phyloP scores from a whole-genome alignment of 305 asterid genomes.

The Fraxinus baroniana region DNA sequence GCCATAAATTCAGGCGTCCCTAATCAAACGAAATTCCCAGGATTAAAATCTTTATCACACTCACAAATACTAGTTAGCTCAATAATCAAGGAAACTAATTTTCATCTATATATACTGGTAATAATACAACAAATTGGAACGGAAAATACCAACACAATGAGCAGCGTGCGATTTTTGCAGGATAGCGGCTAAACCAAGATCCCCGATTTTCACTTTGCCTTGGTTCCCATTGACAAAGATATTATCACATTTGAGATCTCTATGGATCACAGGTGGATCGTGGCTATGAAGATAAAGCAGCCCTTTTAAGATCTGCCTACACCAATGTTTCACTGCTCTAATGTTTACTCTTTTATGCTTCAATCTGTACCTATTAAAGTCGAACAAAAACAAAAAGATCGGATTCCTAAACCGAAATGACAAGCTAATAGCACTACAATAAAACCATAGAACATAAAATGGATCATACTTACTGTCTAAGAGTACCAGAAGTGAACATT shows the following conservation, averaged over 20 bases:
- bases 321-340: conserved; percentile 85
- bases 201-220: conserved; percentile 10
- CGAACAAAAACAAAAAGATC: not conserved
- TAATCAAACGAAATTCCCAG: conserved; percentile 15
- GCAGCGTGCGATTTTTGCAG: conserved; percentile 72
- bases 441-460: not conserved
- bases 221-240: conserved; percentile 1
- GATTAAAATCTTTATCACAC: not conserved
- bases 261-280: conserved; percentile 24
- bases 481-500: conserved; percentile 96
- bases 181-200: conserved; percentile 58
- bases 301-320: conserved; percentile 77
- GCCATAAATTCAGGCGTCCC: conserved; percentile 89
- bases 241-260: conserved; percentile 11
- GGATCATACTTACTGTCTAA: conserved; percentile 72
- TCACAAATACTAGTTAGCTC: not conserved
- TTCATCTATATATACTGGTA: not conserved
- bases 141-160: conserved; percentile 64
- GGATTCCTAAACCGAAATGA: not conserved
- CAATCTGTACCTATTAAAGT: conserved; percentile 58
- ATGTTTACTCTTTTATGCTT: conserved; percentile 74
- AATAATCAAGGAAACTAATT: not conserved
- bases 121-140: not conserved
- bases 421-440: not conserved
- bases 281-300: conserved; percentile 79